Percentiles rank a stretch among this genome's conserved stretches.
phyloP scores from a whole-genome alignment of 352 stramenopile genomes.

The Phytophthora lateralis region DNA sequence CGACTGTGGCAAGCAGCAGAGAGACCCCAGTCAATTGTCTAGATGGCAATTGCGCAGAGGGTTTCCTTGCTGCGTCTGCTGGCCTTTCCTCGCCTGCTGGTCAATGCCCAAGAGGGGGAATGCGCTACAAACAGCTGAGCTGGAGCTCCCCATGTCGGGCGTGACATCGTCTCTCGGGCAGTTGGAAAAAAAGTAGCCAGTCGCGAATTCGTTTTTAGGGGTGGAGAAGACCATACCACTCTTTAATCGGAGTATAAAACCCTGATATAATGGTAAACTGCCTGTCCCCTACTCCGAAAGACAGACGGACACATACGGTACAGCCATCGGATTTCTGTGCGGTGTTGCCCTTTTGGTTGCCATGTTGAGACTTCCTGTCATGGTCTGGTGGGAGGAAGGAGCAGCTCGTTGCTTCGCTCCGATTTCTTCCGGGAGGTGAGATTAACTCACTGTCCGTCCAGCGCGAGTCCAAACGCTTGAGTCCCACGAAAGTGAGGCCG shows the following conservation, averaged over 20 bases:
- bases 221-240: constrained; percentile 1
- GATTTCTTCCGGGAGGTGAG: constrained; percentile 10
- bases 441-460: constrained; percentile 28
- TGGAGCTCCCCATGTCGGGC: constrained; percentile 26
- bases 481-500: constrained; percentile 3
- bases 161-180: constrained; percentile 25
- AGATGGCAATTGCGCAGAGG: constrained; percentile 14
- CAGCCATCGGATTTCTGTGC: constrained; percentile 24
- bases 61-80: constrained; percentile 12
- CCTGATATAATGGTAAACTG: constrained; percentile 6
- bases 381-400: constrained; percentile 19
- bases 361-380: constrained; percentile 27
- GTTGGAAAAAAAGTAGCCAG: constrained; percentile 34
- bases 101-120: constrained; percentile 36
- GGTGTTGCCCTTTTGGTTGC: constrained; percentile 6
- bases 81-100: constrained; percentile 33
- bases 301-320: constrained; percentile 24
- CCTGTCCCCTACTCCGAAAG: constrained; percentile 30
- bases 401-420: constrained; percentile 6
- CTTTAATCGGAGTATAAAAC: constrained; percentile 1
- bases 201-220: constrained; percentile 14
- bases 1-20: constrained; percentile 5
- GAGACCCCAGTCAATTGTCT: constrained; percentile 4
- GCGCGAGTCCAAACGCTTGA: constrained; percentile 17
- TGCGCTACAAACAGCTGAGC: constrained; percentile 39